Evolutionary conservation across 495 filamentous ascomycete genomes (phyloP).

Genomic region (Trypethelium eluteriae): DNA sequence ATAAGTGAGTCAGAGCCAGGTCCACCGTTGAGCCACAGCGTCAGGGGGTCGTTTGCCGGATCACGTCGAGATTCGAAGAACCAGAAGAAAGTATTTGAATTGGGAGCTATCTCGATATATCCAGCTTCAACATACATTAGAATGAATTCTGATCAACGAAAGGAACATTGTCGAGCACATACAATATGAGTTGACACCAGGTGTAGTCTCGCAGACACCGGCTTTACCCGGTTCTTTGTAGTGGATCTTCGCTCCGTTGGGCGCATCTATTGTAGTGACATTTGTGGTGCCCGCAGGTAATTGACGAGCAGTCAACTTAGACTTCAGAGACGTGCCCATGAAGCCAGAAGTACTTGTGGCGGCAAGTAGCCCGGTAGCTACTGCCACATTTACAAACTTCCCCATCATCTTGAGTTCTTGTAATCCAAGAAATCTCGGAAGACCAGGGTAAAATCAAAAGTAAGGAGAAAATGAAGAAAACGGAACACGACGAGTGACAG

Average conservation of each 20-base stretch:
- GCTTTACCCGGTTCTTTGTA: constrained; percentile 47
- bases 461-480: neutral
- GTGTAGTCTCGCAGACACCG: constrained; percentile 41
- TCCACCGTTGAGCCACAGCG: constrained; percentile 40
- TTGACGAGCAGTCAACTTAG: neutral
- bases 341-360: constrained; percentile 7
- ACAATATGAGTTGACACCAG: constrained; percentile 30
- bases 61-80: constrained; percentile 28
- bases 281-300: constrained; percentile 41
- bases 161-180: neutral
- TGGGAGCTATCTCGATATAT: constrained; percentile 26
- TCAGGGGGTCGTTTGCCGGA: constrained; percentile 25
- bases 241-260: constrained; percentile 46
- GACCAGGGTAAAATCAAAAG: neutral
- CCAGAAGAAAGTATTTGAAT: constrained; percentile 24
- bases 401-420: constrained; percentile 7
- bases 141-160: neutral
- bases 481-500: neutral
- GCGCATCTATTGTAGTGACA: constrained; percentile 52
- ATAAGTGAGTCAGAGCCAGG: constrained; percentile 58
- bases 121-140: constrained; percentile 10
- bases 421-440: neutral
- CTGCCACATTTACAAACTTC: constrained; percentile 1
- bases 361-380: neutral
- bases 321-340: constrained; percentile 8